Conservation (phyloP, 768 basidiomycete genomes). For the Lactarius tabidus region DNA sequence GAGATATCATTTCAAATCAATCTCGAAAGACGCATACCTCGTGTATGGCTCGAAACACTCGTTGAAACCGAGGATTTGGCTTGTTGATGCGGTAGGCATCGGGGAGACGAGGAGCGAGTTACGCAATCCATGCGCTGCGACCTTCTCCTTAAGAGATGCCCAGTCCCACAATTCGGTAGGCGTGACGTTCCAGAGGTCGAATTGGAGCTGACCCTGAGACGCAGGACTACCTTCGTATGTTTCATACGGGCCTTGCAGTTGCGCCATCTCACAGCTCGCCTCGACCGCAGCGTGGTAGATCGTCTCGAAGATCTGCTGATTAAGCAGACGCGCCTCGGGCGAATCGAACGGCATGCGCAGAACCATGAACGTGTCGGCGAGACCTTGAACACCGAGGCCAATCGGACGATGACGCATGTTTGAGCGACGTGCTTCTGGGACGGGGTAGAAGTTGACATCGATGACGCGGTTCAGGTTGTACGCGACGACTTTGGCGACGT, state of each 20-base stretch:
- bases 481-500: conserved; percentile 88
- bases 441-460: conserved; percentile 93
- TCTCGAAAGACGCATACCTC: conserved; percentile 44
- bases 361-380: conserved; percentile 98
- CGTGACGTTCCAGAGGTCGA: conserved; percentile 91
- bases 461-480: conserved; percentile 93
- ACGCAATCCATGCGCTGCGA: conserved; percentile 73
- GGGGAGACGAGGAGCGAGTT: conserved; percentile 91
- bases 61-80: conserved; percentile 96
- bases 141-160: conserved; percentile 79
- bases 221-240: conserved; percentile 92
- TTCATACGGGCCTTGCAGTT: conserved; percentile 76
- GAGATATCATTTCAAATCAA: not conserved
- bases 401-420: conserved; percentile 98
- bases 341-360: conserved; percentile 96
- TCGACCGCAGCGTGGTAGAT: conserved; percentile 96
- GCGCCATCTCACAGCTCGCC: conserved; percentile 84
- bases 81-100: conserved; percentile 99
- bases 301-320: conserved; percentile 96
- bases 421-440: conserved; percentile 83
- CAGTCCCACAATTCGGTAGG: conserved; percentile 93
- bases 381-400: conserved; percentile 95
- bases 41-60: conserved; percentile 99
- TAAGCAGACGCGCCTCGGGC: conserved; percentile 77
- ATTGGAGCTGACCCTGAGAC: conserved; percentile 82